These are phyloP conservation scores for Penicillium manginii DNA, from an alignment of 495 filamentous ascomycete genomes.

Conservation along the genomic window DNA sequence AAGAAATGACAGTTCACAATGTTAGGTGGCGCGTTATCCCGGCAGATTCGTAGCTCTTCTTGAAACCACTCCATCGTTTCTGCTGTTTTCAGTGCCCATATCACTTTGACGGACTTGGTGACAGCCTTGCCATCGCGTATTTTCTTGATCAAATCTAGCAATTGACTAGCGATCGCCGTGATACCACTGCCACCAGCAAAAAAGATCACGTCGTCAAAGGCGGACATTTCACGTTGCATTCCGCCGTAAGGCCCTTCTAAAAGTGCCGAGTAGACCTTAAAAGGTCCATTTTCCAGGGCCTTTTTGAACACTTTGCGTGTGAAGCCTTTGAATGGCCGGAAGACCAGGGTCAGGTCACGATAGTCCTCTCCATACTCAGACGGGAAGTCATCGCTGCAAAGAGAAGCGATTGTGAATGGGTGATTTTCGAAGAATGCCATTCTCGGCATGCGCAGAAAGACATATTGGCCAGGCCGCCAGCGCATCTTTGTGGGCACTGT, in stretches of 20 bases:
- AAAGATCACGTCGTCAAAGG: constrained; percentile 90
- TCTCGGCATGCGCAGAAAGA: constrained; percentile 91
- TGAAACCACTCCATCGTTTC: constrained; percentile 98
- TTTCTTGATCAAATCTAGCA: constrained; percentile 89
- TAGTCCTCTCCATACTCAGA: constrained; percentile 86
- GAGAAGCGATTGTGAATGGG: constrained; percentile 91
- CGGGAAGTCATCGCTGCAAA: constrained; percentile 85
- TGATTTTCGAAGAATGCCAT: constrained; percentile 91
- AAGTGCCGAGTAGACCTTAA: constrained; percentile 85
- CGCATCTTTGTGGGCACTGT: constrained; percentile 90
- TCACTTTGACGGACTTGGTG: constrained; percentile 83
- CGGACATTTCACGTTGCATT: constrained; percentile 86
- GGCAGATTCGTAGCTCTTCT: constrained; percentile 88
- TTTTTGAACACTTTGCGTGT: constrained; percentile 78
- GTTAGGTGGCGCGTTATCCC: constrained; percentile 80
- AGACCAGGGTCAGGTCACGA: constrained; percentile 86
- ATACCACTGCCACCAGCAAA: constrained; percentile 95
- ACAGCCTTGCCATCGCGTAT: constrained; percentile 93
- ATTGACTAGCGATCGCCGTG: constrained; percentile 87
- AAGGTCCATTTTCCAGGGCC: constrained; percentile 78
- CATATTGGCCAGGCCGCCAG: constrained; percentile 93
- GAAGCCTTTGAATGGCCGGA: constrained; percentile 88
- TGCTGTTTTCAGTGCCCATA: constrained; percentile 87
- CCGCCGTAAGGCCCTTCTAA: constrained; percentile 94
- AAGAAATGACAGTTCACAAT: constrained; percentile 92